Base-by-base conservation (phyloP, 164 flowering plant genomes). In the Kalanchoe fedtschenkoi region DNA sequence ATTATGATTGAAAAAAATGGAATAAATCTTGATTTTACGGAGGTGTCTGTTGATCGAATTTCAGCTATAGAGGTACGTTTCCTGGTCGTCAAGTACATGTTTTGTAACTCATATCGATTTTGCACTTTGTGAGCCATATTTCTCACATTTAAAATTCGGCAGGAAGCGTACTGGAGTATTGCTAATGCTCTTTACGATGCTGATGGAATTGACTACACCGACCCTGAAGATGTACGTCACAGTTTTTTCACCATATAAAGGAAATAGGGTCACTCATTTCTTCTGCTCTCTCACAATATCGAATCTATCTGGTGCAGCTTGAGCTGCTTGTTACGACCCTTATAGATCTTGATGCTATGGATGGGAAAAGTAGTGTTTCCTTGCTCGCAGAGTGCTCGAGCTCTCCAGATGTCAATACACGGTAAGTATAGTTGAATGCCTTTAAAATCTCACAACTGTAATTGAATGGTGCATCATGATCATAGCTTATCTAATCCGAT, bases 261-360 rank as follows among this genome's bases (percentile, higher is more conserved):
- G 43, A 46, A 30, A 58, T 34, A 17, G 17, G n/a, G n/a, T 17
- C 13, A 21, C 14, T 30, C 21, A 21, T 53, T 11, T 38, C 13
- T 39, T 63, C 26, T 61, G 38, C 32, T 61, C 58, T 59, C 65
- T 42, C 34, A 60, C 35, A 22, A 34, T 11, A 22, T 46, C 28
- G 62, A 65, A 76, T 54, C 15, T 64, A 22, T 72, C 51, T 75
- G 70, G 64, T 71, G 65, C 87, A 93, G 98, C 90, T 93, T 6
- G 98, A 93, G 80, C 75, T 88, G 72, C 69, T 93, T 67, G 71
- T 93, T 60, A 64, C 88, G 61, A 77, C 96, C 47, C 98, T 93
- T 43, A 93, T 93, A 39, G 97, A 88, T 77, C 98, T 93, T 68
- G 98, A 93, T 78, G 98, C 98, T 41, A 89, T 93, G 98, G 98